Evolutionary conservation across 441 rosid genomes (phyloP), one percentile per base, ranked within the genome.

Genomic region (Croton setiger): DNA sequence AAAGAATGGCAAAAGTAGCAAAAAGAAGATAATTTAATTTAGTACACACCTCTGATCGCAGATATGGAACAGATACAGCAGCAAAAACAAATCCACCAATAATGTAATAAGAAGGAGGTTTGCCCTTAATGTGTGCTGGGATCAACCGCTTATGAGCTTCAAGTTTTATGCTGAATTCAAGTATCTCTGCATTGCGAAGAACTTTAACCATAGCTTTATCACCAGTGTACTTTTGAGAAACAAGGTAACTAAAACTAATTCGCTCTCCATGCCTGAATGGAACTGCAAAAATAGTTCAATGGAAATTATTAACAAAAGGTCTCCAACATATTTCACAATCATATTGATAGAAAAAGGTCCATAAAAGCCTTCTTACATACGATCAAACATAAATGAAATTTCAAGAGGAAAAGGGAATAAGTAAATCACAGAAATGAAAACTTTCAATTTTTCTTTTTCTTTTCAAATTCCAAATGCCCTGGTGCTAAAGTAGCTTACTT

Each of bases 191-290:
- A 73, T 86, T 74, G 9, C 98, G 94, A 15, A 94, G 87, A 71
- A 94, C 92, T 76, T 86, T 90, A 48, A 94, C 86, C 44, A 67
- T 70, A n/a, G 96, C 95, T 70, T 75, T 80, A 73, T 94, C 99
- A 55, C 96, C 94, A 47, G 93, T 86, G 77, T 92, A 94, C 69
- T 94, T 94, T 59, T 90, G 98, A 44, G 99, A 88, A 64, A 92
- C 82, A 64, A 94, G 98, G 80, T 92, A 94, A 73, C 97, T 90
- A 77, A 94, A 94, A 10, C 97, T 91, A 75, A 94, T 94, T 68
- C 97, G 85, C 83, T 94, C 99, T 11, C 98, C 98, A 59, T 87
- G 93, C 78, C 89, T 75, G 78, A 92, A 94, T 52, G 98, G 94
- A 76, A 94, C 99, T 94, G 83, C 82, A 45, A 76, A 75, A 73